Evolutionary conservation across 345 rosid genomes (phyloP).

Genomic region (Litchi chinensis): DNA sequence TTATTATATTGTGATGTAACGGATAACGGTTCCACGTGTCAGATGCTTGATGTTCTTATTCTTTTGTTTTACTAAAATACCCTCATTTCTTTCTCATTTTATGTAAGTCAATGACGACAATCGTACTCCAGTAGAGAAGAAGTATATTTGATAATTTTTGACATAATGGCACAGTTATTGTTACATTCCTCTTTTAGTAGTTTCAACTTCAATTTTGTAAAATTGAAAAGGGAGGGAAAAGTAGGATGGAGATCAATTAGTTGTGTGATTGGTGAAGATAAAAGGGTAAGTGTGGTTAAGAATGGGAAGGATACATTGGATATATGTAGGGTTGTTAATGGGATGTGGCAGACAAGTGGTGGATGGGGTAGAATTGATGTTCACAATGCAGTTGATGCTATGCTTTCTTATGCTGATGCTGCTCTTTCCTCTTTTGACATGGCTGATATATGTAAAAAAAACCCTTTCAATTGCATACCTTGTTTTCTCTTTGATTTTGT

Average conservation of each 20-base stretch:
- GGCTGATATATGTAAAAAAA: constrained; percentile 62
- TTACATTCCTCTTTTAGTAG: constrained; percentile 24
- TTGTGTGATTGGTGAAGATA: constrained; percentile 41
- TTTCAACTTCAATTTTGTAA: constrained; percentile 29
- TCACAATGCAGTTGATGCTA: constrained; percentile 50
- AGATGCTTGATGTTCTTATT: not conserved
- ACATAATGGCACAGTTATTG: constrained; percentile 37
- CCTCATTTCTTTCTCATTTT: too few relatives aligned
- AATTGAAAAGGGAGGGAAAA: constrained; percentile 26
- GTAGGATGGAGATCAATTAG: constrained; percentile 21
- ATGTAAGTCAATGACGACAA: not conserved
- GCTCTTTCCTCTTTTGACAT: constrained; percentile 57
- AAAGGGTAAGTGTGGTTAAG: constrained; percentile 39
- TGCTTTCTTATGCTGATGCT: constrained; percentile 60
- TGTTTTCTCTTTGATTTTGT: not conserved
- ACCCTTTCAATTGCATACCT: not conserved
- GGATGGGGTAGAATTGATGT: constrained; percentile 60
- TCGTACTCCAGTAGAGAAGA: not conserved
- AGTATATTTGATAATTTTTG: not conserved
- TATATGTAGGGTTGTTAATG: constrained; percentile 59
- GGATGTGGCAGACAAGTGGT: constrained; percentile 73
- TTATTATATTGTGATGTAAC: not conserved
- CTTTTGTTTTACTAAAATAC: too few relatives aligned
- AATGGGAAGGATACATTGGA: constrained; percentile 56
- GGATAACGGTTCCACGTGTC: constrained; percentile 3